phyloP scores from a whole-genome alignment of 2,329 filamentous ascomycete genomes.

The Cordyceps tenuipes region DNA sequence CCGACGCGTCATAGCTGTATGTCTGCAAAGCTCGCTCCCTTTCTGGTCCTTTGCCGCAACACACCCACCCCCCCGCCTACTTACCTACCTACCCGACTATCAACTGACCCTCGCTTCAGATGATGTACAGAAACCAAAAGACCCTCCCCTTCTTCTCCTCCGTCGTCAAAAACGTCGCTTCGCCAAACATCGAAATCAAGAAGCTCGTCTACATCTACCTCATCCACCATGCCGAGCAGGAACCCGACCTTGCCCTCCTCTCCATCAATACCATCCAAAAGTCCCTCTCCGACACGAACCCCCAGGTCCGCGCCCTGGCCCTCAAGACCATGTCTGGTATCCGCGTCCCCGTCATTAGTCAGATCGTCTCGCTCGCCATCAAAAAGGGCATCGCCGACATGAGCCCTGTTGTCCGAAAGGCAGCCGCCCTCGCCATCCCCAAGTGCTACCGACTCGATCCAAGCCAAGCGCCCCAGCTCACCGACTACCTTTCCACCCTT shows the following conservation, averaged over 20 bases:
- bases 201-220: slow-evolving; percentile 99
- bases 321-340: slow-evolving; percentile 97
- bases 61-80: neutral
- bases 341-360: slow-evolving; percentile 92
- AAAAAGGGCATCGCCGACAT: slow-evolving; percentile 91
- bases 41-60: slow-evolving; percentile 7
- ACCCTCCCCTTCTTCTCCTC: slow-evolving; percentile 94
- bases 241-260: slow-evolving; percentile 88
- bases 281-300: slow-evolving; percentile 85
- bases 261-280: slow-evolving; percentile 99
- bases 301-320: slow-evolving; percentile 83
- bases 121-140: slow-evolving; percentile 89
- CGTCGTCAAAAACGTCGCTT: slow-evolving; percentile 95
- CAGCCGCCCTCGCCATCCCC: slow-evolving; percentile 85
- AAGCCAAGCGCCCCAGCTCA: slow-evolving; percentile 70
- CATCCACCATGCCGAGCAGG: slow-evolving; percentile 89
- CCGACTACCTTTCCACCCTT: slow-evolving; percentile 70
- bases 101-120: slow-evolving; percentile 40
- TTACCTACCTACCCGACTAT: no score
- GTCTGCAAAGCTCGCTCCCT: slow-evolving; percentile 18
- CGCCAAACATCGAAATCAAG: slow-evolving; percentile 87
- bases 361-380: slow-evolving; percentile 93
- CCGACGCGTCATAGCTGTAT: slow-evolving; percentile 77
- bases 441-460: slow-evolving; percentile 94
- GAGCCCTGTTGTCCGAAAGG: slow-evolving; percentile 87